These are phyloP conservation scores for Trichoderma aggressivum DNA, from an alignment of 2,329 filamentous ascomycete species.

Conservation along the genomic window DNA sequence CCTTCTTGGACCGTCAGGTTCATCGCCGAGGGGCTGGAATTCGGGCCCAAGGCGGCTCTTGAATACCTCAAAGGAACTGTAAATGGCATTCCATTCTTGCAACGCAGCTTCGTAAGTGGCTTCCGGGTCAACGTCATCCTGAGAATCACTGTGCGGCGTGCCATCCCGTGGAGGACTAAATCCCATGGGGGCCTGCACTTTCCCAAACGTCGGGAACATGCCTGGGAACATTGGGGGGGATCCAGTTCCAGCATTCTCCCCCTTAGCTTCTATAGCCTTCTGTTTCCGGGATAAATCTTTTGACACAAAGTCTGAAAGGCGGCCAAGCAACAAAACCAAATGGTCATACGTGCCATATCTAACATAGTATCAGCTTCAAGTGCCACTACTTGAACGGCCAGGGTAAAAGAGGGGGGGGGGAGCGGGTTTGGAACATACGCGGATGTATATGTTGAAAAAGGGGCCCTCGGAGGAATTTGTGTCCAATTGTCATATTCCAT, in stretches of 20 bases:
- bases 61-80: conserved; percentile 66
- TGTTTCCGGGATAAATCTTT: conserved; percentile 77
- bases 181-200: conserved; percentile 50
- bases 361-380: conserved; percentile 26
- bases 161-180: conserved; percentile 43
- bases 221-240: conserved; percentile 50
- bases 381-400: background rate
- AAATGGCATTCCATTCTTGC: conserved; percentile 75
- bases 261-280: conserved; percentile 46
- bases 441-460: conserved; percentile 71
- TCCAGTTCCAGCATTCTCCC: conserved; percentile 28
- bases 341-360: conserved; percentile 90
- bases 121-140: conserved; percentile 55
- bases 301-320: conserved; percentile 73
- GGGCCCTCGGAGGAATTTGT: conserved; percentile 82
- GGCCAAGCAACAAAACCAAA: conserved; percentile 74
- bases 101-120: conserved; percentile 67
- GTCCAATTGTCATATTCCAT: conserved; percentile 78
- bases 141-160: conserved; percentile 31
- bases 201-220: conserved; percentile 52
- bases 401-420: background rate
- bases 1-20: conserved; percentile 58
- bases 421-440: conserved; percentile 46
- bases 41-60: conserved; percentile 64
- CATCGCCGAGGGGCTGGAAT: conserved; percentile 71